These are phyloP conservation scores for Diphasiastrum complanatum DNA, from an alignment of 83 land plant species.

Conservation along the genomic window DNA sequence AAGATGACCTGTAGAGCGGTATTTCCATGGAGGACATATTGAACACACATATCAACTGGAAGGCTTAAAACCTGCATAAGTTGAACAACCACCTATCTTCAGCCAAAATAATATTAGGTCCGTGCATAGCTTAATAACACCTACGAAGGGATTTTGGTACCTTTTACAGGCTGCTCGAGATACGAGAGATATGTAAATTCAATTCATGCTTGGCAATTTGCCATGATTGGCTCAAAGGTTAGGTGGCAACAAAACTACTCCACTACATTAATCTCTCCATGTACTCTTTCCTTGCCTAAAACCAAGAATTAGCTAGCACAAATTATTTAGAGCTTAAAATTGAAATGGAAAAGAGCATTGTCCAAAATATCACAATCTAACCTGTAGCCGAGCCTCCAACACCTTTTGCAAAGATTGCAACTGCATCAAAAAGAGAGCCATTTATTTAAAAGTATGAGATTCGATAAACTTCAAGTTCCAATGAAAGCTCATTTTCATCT, in stretches of 20 bases:
- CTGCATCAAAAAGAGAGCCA: conserved; percentile 9
- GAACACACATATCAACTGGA: conserved; percentile 38
- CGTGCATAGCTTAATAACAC: too few species aligned
- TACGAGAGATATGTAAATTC: too few species aligned
- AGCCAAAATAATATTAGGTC: too few species aligned
- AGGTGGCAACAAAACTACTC: too few species aligned
- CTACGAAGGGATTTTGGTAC: too few species aligned
- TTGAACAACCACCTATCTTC: background rate
- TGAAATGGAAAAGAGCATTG: conserved; percentile 2
- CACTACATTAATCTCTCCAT: too few species aligned
- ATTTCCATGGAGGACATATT: conserved; percentile 36
- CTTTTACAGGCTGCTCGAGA: too few species aligned
- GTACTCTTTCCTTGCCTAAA: too few species aligned
- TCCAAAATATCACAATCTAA: conserved; percentile 5
- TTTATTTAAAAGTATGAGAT: background rate
- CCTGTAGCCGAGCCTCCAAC: conserved; percentile 35
- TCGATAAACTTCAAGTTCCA: background rate
- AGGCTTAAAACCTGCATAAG: conserved; percentile 30
- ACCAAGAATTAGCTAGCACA: too few species aligned
- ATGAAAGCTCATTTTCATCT: background rate
- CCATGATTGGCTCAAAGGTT: too few species aligned
- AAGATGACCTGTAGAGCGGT: conserved; percentile 36
- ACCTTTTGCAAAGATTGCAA: conserved; percentile 33
- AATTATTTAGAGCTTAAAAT: too few species aligned
- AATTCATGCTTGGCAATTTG: too few species aligned